Evolutionary conservation across 345 rosid species (phyloP), one percentile per base, ranked within the genome.

Genomic region (Corchorus capsularis): DNA sequence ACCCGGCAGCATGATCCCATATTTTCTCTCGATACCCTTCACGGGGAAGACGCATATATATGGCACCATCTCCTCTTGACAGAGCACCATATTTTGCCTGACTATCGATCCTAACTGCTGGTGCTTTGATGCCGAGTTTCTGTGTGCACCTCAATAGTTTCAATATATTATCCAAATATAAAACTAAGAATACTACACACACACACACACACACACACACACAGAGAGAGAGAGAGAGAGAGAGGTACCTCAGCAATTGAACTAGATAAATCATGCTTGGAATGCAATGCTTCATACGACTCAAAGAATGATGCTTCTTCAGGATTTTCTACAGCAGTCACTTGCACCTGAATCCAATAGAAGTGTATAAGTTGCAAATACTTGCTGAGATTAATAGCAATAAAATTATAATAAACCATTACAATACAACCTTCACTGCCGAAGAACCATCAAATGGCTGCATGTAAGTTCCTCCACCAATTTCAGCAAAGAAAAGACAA

Each of bases 1-100:
- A 87, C 32, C 99, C 97, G 19, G 98, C 99, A 69, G 97, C 99
- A 85, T 96, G 99, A 84, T 96, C 98, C 98, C 98, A 93, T 83
- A 93, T 96, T 80, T 93, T 96, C 81, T 96, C 98, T 8, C 90
- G 90, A 79, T 96, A 93, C 53, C 99, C 99, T 86, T 85, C 83
- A 67, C 78, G 95, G 53, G 98, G 95, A 70, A 94, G 85, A 62
- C 97, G 85, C 67, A 96, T 72, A 82, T 93, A 96, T 64, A 96
- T 92, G 32, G 94, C 92, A 79, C 99, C 98, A 82, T 96, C 98
- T 71, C 98, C 98, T 89, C 97, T 85, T 4, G 97, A 91, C 55
- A 96, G 83, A 54, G 98, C 97, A 35, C 94, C 98, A 69, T 94
- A 94, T 80, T 96, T 96, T 15, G 85, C 99, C 79, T 96, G 99